Conservation (phyloP, 768 basidiomycete genomes). For the Xerocomellus chrysenteron region DNA sequence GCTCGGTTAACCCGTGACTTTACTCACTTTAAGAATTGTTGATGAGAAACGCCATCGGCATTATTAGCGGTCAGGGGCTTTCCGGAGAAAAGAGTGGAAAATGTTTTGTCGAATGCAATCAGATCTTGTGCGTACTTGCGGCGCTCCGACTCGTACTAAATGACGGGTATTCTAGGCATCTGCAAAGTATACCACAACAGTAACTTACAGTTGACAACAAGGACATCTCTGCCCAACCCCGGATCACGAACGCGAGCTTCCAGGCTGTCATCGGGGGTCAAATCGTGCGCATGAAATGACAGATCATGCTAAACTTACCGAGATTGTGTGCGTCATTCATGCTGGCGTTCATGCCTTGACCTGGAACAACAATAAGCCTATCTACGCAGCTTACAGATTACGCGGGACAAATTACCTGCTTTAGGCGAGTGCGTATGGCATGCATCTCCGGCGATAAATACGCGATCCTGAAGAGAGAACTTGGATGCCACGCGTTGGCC, state of each 20-base stretch:
- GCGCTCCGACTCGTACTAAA: constrained; percentile 53
- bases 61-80: constrained; percentile 44
- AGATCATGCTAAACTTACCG: constrained; percentile 42
- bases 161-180: neutral
- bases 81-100: constrained; percentile 52
- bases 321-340: constrained; percentile 78
- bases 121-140: constrained; percentile 54
- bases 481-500: constrained; percentile 72
- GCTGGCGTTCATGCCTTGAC: constrained; percentile 77
- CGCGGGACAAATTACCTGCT: constrained; percentile 40
- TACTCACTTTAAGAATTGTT: constrained; percentile 45
- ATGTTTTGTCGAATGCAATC: constrained; percentile 52
- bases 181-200: neutral
- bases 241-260: constrained; percentile 49
- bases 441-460: constrained; percentile 78
- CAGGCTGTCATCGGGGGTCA: constrained; percentile 35
- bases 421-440: constrained; percentile 71
- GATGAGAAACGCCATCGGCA: constrained; percentile 38
- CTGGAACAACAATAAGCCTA: constrained; percentile 30
- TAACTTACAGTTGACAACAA: constrained; percentile 45
- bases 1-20: neutral
- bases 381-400: neutral
- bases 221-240: constrained; percentile 45
- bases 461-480: constrained; percentile 58
- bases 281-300: neutral